These are phyloP conservation scores for Glebionis coronaria DNA, from an alignment of 129 eudicot species.

Conservation along the genomic window DNA sequence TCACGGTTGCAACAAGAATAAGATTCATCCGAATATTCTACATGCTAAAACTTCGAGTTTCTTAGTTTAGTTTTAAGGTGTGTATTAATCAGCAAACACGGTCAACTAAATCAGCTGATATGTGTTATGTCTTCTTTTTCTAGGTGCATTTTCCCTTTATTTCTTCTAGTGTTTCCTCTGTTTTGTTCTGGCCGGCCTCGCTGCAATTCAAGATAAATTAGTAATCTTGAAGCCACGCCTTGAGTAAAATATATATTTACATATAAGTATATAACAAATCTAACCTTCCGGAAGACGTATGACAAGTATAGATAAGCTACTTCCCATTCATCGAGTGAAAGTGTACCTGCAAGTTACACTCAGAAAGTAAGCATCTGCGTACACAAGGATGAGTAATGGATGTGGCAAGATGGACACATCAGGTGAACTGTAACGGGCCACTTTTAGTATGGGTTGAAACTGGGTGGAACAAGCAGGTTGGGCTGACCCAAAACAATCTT, in stretches of 20 bases:
- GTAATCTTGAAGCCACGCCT: not conserved
- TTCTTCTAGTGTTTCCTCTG: slow-evolving; percentile 39
- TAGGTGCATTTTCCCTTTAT: slow-evolving; percentile 74
- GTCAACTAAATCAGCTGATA: slow-evolving; percentile 31
- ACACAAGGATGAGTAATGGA: too few relatives aligned
- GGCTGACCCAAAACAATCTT: too few relatives aligned
- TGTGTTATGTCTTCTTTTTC: slow-evolving; percentile 62
- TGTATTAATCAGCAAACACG: not conserved
- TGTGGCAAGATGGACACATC: too few relatives aligned
- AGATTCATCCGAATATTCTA: not conserved
- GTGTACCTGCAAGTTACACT: slow-evolving; percentile 50
- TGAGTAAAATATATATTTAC: not conserved
- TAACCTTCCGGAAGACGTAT: slow-evolving; percentile 88
- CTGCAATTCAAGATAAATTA: slow-evolving; percentile 34
- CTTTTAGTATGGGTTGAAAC: too few relatives aligned
- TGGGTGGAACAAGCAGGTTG: too few relatives aligned
- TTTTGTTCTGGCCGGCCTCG: slow-evolving; percentile 72
- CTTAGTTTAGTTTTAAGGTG: not conserved
- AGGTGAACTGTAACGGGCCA: too few relatives aligned
- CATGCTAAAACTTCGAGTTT: not conserved
- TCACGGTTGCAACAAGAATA: not conserved
- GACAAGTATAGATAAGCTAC: slow-evolving; percentile 92
- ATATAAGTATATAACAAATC: slow-evolving; percentile 10
- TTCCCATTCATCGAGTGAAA: slow-evolving; percentile 98
- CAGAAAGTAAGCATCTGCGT: not conserved